These are phyloP conservation scores for Eucalyptus tenuipes DNA, from an alignment of 345 rosid species.

Conservation along the genomic window DNA sequence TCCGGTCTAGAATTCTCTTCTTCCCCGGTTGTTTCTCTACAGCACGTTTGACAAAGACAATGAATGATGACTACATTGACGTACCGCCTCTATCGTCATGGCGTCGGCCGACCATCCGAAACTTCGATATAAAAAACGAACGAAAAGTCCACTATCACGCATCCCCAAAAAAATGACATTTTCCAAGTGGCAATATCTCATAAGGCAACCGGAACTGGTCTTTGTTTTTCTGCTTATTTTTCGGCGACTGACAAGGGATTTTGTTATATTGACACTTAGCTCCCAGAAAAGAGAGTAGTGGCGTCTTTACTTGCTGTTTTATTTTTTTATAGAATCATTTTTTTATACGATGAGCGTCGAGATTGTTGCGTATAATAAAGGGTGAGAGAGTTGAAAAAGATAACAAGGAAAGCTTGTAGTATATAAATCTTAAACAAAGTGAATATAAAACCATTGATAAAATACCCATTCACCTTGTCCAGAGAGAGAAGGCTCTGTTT, in stretches of 20 bases:
- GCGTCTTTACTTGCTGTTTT: neutral
- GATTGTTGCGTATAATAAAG: neutral
- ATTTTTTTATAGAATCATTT: neutral
- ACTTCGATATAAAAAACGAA: neutral
- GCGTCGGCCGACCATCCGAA: neutral
- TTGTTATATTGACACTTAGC: neutral
- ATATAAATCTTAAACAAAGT: neutral
- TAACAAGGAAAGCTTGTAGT: neutral
- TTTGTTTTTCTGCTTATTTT: neutral
- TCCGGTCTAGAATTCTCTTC: neutral
- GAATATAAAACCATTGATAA: neutral
- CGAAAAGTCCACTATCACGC: neutral
- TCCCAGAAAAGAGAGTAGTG: neutral
- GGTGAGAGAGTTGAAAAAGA: neutral
- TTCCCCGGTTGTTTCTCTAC: neutral
- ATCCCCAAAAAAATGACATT: neutral
- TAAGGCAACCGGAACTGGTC: neutral
- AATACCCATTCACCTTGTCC: neutral
- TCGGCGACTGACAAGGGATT: neutral
- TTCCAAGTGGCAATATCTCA: neutral
- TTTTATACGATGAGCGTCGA: neutral
- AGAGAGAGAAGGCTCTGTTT: neutral
- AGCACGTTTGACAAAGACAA: neutral
- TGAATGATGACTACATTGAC: neutral
- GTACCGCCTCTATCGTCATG: neutral